Percentiles rank a stretch among this genome's conserved stretches.
These are phyloP conservation scores for Nasturtium officinale DNA, from an alignment of 345 rosid genomes.

Conservation along the genomic window DNA sequence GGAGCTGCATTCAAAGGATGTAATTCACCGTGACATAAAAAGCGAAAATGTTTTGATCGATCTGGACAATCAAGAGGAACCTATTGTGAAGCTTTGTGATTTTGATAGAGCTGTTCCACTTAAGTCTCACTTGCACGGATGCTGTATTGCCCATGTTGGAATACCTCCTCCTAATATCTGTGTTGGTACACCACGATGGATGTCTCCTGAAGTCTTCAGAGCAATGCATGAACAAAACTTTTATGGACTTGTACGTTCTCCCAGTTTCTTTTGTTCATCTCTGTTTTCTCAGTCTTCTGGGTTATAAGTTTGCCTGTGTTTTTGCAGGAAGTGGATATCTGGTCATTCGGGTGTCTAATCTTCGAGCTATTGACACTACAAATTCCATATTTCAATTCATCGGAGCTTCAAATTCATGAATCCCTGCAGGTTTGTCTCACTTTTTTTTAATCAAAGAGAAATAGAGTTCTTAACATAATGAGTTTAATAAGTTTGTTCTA, in stretches of 20 bases:
- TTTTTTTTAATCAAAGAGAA: not conserved
- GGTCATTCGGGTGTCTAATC: conserved; percentile 95
- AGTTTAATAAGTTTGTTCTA: not conserved
- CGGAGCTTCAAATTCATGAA: conserved; percentile 69
- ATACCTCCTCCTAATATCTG: conserved; percentile 78
- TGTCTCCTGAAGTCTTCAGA: conserved; percentile 93
- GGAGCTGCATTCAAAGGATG: conserved; percentile 83
- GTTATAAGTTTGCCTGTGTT: conserved; percentile 33
- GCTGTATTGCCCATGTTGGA: conserved; percentile 84
- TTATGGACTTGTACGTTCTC: conserved; percentile 75
- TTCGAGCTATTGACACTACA: conserved; percentile 83
- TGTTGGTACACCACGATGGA: conserved; percentile 99
- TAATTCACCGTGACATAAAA: conserved; percentile 94
- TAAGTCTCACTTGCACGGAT: conserved; percentile 68
- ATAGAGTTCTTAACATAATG: not conserved
- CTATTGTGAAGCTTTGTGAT: conserved; percentile 86
- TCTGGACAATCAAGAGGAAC: conserved; percentile 60
- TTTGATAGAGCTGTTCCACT: conserved; percentile 95
- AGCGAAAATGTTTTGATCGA: conserved; percentile 93
- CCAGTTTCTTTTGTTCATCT: not conserved
- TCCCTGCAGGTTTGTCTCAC: conserved; percentile 62
- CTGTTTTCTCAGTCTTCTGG: not conserved
- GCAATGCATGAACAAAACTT: conserved; percentile 62
- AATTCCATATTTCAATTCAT: conserved; percentile 63
- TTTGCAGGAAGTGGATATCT: conserved; percentile 89